Percentiles rank a stretch among this genome's conserved stretches.
phyloP scores from a whole-genome alignment of 2,329 filamentous ascomycete species.

The Lasiodiplodia citricola region DNA sequence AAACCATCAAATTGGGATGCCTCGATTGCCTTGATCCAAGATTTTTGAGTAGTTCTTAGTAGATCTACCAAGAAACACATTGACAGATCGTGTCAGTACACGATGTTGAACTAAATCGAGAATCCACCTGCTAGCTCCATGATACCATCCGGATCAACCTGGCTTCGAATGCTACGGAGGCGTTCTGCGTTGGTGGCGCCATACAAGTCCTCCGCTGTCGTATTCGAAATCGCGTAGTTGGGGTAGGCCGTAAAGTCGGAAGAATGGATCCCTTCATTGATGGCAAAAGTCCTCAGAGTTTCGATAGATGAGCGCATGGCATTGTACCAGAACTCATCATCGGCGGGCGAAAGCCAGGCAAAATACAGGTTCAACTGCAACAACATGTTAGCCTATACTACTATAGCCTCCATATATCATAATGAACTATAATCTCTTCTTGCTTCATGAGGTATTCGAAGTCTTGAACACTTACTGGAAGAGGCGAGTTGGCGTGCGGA shows the following conservation, averaged over 20 bases:
- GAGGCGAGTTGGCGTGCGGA: constrained; percentile 3
- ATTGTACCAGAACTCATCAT: constrained; percentile 12
- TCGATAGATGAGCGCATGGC: constrained; percentile 7
- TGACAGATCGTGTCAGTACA: not conserved
- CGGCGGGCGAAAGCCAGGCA: not conserved
- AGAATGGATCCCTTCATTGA: constrained; percentile 1
- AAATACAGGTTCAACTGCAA: constrained; percentile 8
- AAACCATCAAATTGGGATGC: no score
- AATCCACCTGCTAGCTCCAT: constrained; percentile 6
- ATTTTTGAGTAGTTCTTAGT: not conserved
- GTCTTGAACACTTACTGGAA: not conserved
- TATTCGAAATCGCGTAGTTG: constrained; percentile 7
- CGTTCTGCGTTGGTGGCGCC: not conserved
- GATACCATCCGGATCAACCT: not conserved
- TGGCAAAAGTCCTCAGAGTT: not conserved
- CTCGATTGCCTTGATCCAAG: no score
- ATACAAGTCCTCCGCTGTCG: not conserved
- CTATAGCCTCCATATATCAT: not conserved
- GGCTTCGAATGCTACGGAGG: not conserved
- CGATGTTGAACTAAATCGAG: not conserved
- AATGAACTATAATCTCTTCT: not conserved
- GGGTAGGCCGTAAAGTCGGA: not conserved
- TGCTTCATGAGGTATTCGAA: not conserved
- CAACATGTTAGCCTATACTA: not conserved
- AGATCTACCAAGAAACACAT: not conserved